These are phyloP conservation scores for Wickerhamomyces chaumierensis DNA, from an alignment of 805 yeast species.

Conservation along the genomic window DNA sequence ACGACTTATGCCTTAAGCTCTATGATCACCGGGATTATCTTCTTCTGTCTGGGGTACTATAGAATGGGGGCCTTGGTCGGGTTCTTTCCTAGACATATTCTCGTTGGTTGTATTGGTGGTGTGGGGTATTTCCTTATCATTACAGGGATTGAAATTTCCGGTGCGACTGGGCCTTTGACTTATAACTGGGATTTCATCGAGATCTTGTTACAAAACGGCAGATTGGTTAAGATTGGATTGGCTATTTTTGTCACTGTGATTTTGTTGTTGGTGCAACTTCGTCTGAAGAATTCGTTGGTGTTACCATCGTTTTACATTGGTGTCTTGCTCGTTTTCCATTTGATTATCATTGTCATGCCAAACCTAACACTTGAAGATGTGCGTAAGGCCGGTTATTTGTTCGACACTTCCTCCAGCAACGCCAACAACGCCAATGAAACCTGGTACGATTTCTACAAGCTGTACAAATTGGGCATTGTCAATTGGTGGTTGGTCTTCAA, in stretches of 20 bases:
- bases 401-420: constrained; percentile 38
- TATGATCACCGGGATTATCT: constrained; percentile 76
- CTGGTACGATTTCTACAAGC: constrained; percentile 81
- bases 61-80: constrained; percentile 81
- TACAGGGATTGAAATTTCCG: constrained; percentile 88
- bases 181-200: constrained; percentile 48
- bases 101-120: constrained; percentile 97
- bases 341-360: constrained; percentile 55
- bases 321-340: constrained; percentile 62
- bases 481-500: constrained; percentile 59
- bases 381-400: constrained; percentile 77
- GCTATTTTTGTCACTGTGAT: constrained; percentile 57
- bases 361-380: constrained; percentile 48
- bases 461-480: constrained; percentile 61
- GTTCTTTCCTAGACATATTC: constrained; percentile 90
- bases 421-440: constrained; percentile 35
- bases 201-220: constrained; percentile 30
- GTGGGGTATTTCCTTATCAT: constrained; percentile 88
- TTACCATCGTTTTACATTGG: constrained; percentile 73
- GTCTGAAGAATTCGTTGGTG: constrained; percentile 53
- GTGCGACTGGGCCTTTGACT: constrained; percentile 61
- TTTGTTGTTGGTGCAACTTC: constrained; percentile 52
- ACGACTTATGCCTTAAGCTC: constrained; percentile 78
- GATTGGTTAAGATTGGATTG: constrained; percentile 53
- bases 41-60: constrained; percentile 66